Evolutionary conservation across 495 filamentous ascomycete genomes (phyloP), one percentile per base, ranked within the genome.

Genomic region (Penicillium odoratum): DNA sequence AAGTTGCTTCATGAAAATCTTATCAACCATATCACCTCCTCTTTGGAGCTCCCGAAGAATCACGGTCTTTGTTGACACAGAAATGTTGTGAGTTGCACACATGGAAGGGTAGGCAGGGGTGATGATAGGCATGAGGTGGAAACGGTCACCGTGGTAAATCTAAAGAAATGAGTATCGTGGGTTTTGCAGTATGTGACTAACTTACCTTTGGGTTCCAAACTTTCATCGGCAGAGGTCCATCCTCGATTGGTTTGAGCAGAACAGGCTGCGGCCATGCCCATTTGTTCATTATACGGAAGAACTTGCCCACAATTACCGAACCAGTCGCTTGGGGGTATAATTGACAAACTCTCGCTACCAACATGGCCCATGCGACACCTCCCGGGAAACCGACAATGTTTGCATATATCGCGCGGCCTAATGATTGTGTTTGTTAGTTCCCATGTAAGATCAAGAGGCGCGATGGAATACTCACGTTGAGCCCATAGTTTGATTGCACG

Each of bases 401-500:
- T 51, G 91, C 89, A 69, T 97, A 97, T 16, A 98, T 90, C 10
- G 90, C 94, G 54, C 92, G 88, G 13, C 78, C 84, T 87, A 36
- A 36, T 8, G 11, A 13, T n/a, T 36, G 18, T 31, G 30, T 36
- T 13, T 3, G n/a, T 57, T 26, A 56, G 34, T 4, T 48, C 25
- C 50, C 21, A 36, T 47, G 58, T 16, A 47, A 26, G 28, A 29
- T n/a, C 15, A 16, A 5, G 15, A 21, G 21, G 4, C 40, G 40
- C n/a, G 2, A 10, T 16, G 29, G 11, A 3, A 16, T 16, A 67
- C 81, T 66, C 69, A 86, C 92, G 84, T 70, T 96, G 90, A 29
- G 93, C 92, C 94, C 94, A 98, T 6, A 98, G 80, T 70, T 98
- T 98, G 69, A 98, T 90, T 13, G 89, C 92, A 43, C 94, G 85